Base-by-base conservation (phyloP, 169 alveolate genomes). In the Plasmodium inui region DNA sequence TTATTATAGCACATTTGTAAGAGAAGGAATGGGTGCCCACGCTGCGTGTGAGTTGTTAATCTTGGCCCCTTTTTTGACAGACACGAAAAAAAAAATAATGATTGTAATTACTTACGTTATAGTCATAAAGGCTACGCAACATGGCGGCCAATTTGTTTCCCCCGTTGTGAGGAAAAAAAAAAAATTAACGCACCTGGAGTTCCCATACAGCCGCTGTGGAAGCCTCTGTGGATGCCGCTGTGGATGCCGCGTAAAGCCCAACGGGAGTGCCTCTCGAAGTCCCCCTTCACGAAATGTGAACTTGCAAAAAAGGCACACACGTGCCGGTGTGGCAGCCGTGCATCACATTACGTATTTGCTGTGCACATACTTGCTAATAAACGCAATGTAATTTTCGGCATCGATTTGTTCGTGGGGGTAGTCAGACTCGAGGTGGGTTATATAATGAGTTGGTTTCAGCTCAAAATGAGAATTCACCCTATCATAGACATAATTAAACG, bases 391-490 rank as follows among this genome's bases (percentile, higher is more conserved):
- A 50, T 91, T 91, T 30, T 53, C 37, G 50, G 74, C 57, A 44
- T 91, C 85, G 70, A 88, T 37, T 74, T 74, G 76, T n/a, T 79
- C 50, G 30, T 14, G 30, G 28, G 74, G 46, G 30, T 44, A 22
- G 50, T 89, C 39, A 17, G 80, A 41, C 39, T 91, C 95, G 17
- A 91, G 32, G 53, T 91, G 95, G 10, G 95, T 91, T 71, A 91
- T 91, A 72, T 82, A 91, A 44, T 71, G 32, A 44, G 57, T 19
- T 34, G 95, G 91, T 39, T 39, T 80, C 32, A 91, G 55, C n/a
- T 22, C 46, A 53, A 71, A 91, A 22, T 72, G 46, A n/a, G 81
- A 46, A 17, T 67, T 82, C 4, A 8, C 57, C 41, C 73, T 10
- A 61, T 91, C 92, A 82, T 70, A 82, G 32, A 55, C 72, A 71